A percentile compares a stretch with the other conserved stretches of the same genome.
These are phyloP conservation scores for Hypoxylon perforatum DNA, from an alignment of 495 filamentous ascomycete species.

Conservation along the genomic window DNA sequence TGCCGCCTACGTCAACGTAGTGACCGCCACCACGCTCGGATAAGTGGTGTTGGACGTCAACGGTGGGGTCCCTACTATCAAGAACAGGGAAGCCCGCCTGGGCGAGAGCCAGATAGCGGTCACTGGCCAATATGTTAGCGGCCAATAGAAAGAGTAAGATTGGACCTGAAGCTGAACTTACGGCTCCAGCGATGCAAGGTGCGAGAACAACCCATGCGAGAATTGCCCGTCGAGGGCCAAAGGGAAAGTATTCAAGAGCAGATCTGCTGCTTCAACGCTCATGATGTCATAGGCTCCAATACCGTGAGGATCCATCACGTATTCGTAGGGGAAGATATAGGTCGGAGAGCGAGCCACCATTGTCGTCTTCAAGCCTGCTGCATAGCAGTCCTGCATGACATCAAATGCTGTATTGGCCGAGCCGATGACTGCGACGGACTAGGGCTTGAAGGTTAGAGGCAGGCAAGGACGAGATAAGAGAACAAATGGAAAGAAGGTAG, in stretches of 20 bases:
- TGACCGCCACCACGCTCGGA: conserved; percentile 48
- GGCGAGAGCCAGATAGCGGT: conserved; percentile 38
- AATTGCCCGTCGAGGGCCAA: conserved; percentile 29
- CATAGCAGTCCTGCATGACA: conserved; percentile 45
- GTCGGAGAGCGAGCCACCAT: conserved; percentile 49
- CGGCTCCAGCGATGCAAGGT: conserved; percentile 37
- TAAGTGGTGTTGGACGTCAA: conserved; percentile 30
- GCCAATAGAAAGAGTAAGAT: background rate
- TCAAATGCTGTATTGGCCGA: conserved; percentile 53
- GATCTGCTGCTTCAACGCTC: conserved; percentile 27
- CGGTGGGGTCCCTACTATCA: conserved; percentile 34
- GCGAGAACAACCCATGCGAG: conserved; percentile 11
- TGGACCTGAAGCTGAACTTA: conserved; percentile 7
- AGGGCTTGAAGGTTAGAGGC: background rate
- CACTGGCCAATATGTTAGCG: conserved; percentile 25
- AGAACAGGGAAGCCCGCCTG: conserved; percentile 46
- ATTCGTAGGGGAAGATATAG: conserved; percentile 46
- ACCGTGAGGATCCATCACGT: conserved; percentile 33
- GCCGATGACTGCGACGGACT: conserved; percentile 49
- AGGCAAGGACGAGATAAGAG: too few species aligned
- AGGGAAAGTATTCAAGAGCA: conserved; percentile 31
- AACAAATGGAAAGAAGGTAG: too few species aligned
- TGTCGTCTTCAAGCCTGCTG: conserved; percentile 38
- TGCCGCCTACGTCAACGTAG: conserved; percentile 47
- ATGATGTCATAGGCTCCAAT: conserved; percentile 37